Conservation (phyloP, 495 filamentous ascomycete genomes). For the Symbiotaphrina buchneri region DNA sequence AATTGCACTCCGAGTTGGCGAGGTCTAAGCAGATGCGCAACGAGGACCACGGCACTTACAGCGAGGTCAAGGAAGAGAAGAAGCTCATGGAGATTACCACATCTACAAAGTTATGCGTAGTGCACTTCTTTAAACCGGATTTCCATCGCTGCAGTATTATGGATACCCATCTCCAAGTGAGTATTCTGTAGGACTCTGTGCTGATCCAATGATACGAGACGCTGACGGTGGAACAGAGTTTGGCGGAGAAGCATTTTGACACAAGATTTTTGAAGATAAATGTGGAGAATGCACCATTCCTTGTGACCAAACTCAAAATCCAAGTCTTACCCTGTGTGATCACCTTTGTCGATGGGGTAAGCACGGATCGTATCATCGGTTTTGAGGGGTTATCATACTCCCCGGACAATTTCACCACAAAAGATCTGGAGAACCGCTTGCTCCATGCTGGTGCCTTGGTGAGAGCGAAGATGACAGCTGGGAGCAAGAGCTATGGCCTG, state of each 20-base stretch:
- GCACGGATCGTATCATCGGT: slow-evolving; percentile 44
- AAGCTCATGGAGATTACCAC: slow-evolving; percentile 48
- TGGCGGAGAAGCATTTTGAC: slow-evolving; percentile 43
- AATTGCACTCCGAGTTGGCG: slow-evolving; percentile 40
- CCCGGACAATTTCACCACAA: slow-evolving; percentile 34
- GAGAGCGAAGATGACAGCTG: slow-evolving; percentile 14
- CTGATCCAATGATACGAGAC: slow-evolving; percentile 5
- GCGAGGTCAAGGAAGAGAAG: slow-evolving; percentile 40
- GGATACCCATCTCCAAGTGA: slow-evolving; percentile 34
- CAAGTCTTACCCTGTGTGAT: slow-evolving; percentile 56
- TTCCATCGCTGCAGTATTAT: slow-evolving; percentile 51
- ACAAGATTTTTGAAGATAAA: slow-evolving; percentile 45
- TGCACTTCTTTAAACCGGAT: slow-evolving; percentile 59
- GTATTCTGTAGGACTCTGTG: slow-evolving; percentile 7
- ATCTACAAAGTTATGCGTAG: slow-evolving; percentile 32
- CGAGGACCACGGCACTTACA: slow-evolving; percentile 23
- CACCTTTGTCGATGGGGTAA: slow-evolving; percentile 44
- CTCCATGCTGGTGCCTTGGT: slow-evolving; percentile 27
- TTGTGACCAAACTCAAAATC: slow-evolving; percentile 46
- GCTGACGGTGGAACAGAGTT: no score
- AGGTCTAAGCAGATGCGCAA: slow-evolving; percentile 17
- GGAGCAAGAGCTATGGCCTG: slow-evolving; percentile 3
- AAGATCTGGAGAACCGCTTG: slow-evolving; percentile 39
- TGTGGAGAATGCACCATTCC: slow-evolving; percentile 50
- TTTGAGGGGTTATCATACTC: slow-evolving; percentile 49